phyloP scores from a whole-genome alignment of 2,329 filamentous ascomycete species.

The Colletotrichum caudatum region DNA sequence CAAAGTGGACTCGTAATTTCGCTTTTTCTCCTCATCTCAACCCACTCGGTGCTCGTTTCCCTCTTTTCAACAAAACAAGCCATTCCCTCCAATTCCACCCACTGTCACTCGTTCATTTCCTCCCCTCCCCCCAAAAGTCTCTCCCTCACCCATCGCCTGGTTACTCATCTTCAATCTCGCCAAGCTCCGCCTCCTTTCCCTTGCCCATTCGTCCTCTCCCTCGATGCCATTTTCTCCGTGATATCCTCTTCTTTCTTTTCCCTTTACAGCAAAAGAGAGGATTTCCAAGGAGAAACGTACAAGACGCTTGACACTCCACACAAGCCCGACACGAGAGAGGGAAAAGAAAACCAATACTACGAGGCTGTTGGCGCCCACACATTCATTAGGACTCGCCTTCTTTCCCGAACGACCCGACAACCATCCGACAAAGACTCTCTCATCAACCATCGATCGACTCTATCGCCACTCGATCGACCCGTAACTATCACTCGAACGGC shows the following conservation, averaged over 20 bases:
- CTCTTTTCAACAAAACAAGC: constrained; percentile 57
- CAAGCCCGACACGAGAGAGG: constrained; percentile 1
- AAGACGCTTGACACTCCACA: constrained; percentile 9
- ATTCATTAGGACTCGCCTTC: constrained; percentile 37
- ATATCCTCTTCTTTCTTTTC: constrained; percentile 35
- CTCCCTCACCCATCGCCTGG: constrained; percentile 35
- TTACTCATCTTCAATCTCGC: constrained; percentile 41
- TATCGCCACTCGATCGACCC: constrained; percentile 17
- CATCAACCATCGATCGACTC: constrained; percentile 32
- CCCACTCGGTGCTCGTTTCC: constrained; percentile 46
- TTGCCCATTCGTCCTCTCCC: constrained; percentile 31
- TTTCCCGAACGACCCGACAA: constrained; percentile 34
- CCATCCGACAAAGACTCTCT: constrained; percentile 36
- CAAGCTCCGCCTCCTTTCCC: constrained; percentile 37
- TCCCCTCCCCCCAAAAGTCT: constrained; percentile 49
- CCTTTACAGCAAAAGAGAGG: constrained; percentile 18
- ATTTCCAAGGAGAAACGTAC: neutral
- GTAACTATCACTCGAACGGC: constrained; percentile 22
- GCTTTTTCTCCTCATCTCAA: constrained; percentile 44
- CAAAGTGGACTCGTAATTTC: constrained; percentile 42
- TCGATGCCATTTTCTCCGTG: constrained; percentile 38
- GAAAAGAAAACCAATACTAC: neutral
- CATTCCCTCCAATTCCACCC: constrained; percentile 51
- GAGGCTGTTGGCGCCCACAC: constrained; percentile 35
- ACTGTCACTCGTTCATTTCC: constrained; percentile 55